Percentiles rank a stretch among this genome's conserved stretches.
These are phyloP conservation scores for Backusella tarrabulga DNA, from an alignment of 192 early-diverging fungal species.

Conservation along the genomic window DNA sequence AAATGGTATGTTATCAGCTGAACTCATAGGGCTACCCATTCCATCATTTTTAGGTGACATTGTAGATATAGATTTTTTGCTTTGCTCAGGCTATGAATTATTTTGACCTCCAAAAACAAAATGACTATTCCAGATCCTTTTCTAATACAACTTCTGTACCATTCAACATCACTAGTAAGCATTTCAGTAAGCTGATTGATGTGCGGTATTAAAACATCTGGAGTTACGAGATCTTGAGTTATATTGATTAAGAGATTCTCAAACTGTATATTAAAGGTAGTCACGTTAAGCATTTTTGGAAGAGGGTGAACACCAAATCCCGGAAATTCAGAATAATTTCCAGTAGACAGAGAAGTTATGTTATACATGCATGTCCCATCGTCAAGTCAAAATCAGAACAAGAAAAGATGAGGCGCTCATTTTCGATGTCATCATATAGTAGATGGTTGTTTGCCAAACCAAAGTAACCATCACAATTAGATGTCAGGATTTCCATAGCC, in stretches of 20 bases:
- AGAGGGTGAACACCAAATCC: slow-evolving; percentile 1
- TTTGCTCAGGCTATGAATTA: background rate
- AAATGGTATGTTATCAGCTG: background rate
- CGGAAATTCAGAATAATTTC: slow-evolving; percentile 20
- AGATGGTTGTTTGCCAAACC: slow-evolving; percentile 16
- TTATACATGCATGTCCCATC: slow-evolving; percentile 3
- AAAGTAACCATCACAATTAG: slow-evolving; percentile 21
- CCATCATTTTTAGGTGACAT: background rate
- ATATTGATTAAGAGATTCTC: background rate
- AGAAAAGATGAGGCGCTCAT: background rate
- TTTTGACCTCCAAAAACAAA: background rate
- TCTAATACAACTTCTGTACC: slow-evolving; percentile 5
- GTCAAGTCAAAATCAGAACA: slow-evolving; percentile 19
- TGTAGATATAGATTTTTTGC: background rate
- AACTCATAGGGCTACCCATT: background rate
- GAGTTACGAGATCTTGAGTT: background rate
- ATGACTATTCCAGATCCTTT: background rate
- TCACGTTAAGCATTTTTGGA: slow-evolving; percentile 8
- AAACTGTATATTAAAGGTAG: background rate
- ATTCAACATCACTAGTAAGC: slow-evolving; percentile 5
- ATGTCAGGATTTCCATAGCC: slow-evolving; percentile 17
- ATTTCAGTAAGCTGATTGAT: slow-evolving; percentile 5
- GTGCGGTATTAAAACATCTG: background rate
- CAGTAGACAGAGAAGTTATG: background rate
- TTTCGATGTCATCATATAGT: slow-evolving; percentile 16